Evolutionary conservation across 352 stramenopile genomes (phyloP), one percentile per base, ranked within the genome.

Genomic region (Phytopythium boreale): DNA sequence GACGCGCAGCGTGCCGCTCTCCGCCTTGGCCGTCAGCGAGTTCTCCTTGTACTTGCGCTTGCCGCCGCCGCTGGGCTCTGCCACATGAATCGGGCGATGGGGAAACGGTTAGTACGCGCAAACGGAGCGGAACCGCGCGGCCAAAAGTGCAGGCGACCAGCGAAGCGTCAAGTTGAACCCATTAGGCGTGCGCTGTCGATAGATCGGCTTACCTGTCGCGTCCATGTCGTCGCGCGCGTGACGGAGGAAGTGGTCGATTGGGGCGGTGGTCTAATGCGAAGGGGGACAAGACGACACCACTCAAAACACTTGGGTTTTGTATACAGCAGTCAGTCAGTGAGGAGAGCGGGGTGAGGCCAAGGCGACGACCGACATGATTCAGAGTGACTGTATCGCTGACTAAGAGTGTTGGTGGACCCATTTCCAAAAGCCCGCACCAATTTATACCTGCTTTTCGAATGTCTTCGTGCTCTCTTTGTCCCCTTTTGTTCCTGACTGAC

Each of bases 31-130:
- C 2, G 82, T 92, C 49, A 95, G 76, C 22, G 84, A 72, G 51
- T 88, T 90, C 62, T 92, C 83, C 58, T 86, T 86, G 75, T 75
- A 83, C 66, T 90, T 92, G 62, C 76, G 81, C 71, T 92, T 92
- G 17, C 69, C 75, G 61, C 77, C 83, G 55, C 58, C 67, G 67
- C 39, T 26, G 37, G 22, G 37, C 27, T 44, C 26, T 27, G 26
- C 10, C 29, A 12, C 27, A 20, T 17, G 17, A 20, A 20, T 4
- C 1, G 52, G 26, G 11, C 34, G 34, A 39, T 14, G 11, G 11
- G 2, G 6, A 39, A 7, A 7, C 34, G 34, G 34, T 39, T 7
- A 39, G 34, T 39, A 14, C 34, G 34, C 6, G 34, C 5, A 20
- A 36, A 34, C 29, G 17, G 1, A 7, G 17, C 24, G 3, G 31